Percentiles rank a stretch among this genome's conserved stretches.
Evolutionary conservation across 2,329 filamentous ascomycete genomes (phyloP).

Genomic region (Trichophyton rubrum): DNA sequence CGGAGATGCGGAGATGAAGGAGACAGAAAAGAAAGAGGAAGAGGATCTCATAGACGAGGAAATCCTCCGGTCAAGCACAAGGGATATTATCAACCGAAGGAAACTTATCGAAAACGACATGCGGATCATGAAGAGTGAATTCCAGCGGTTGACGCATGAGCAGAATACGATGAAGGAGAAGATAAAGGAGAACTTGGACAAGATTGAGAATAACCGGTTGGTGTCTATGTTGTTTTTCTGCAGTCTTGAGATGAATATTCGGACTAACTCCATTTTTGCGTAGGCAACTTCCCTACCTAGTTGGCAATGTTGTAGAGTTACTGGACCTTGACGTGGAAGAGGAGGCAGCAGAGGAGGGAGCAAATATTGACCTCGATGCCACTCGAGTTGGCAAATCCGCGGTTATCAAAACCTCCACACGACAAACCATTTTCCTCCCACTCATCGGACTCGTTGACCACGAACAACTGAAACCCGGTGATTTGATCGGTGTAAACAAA

Average conservation of each 20-base stretch:
- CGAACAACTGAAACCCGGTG: constrained; percentile 84
- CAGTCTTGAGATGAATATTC: constrained; percentile 7
- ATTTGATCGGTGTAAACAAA: constrained; percentile 97
- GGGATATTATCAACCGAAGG: constrained; percentile 84
- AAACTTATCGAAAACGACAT: constrained; percentile 94
- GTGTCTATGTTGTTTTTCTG: constrained; percentile 15
- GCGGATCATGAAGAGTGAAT: constrained; percentile 97
- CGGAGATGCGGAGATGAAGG: constrained; percentile 83
- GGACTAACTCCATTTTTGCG: neutral
- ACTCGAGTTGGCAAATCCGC: constrained; percentile 95
- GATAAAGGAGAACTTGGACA: constrained; percentile 97
- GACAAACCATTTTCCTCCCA: constrained; percentile 96
- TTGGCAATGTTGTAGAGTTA: constrained; percentile 95
- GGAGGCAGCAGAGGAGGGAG: constrained; percentile 92
- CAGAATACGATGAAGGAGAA: constrained; percentile 94
- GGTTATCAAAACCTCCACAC: constrained; percentile 97
- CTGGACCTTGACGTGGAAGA: constrained; percentile 91
- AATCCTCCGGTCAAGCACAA: constrained; percentile 82
- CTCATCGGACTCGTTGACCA: constrained; percentile 95
- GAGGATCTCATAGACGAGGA: constrained; percentile 82
- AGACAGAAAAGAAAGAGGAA: constrained; percentile 54
- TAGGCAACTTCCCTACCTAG: constrained; percentile 94
- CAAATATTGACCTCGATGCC: constrained; percentile 96
- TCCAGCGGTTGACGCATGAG: constrained; percentile 84
- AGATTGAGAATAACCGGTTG: constrained; percentile 97